phyloP scores from a whole-genome alignment of 306 rosid species.

The Lathyrus aphaca region DNA sequence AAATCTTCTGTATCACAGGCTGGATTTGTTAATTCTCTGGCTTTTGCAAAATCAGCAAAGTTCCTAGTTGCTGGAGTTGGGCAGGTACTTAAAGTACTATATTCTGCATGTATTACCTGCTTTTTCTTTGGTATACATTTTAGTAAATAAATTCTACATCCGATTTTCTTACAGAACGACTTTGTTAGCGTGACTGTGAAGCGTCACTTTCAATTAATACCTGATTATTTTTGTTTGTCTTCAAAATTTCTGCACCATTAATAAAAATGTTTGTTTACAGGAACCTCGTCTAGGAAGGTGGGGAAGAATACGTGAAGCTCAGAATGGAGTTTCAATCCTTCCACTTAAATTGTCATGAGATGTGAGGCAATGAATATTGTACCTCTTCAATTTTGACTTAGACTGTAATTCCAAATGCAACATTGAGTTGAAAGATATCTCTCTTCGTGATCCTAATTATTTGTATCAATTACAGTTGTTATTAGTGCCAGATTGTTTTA shows the following conservation, averaged over 20 bases:
- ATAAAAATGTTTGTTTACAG: conserved; percentile 45
- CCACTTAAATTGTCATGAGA: conserved; percentile 61
- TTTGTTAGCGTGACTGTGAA: not conserved
- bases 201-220: not conserved
- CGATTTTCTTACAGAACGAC: not conserved
- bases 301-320: conserved; percentile 64
- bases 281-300: conserved; percentile 96
- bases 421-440: conserved; percentile 37
- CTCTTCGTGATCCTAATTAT: conserved; percentile 17
- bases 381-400: conserved; percentile 71
- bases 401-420: conserved; percentile 43
- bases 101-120: not conserved
- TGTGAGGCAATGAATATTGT: conserved; percentile 36
- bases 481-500: not conserved
- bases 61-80: conserved; percentile 92
- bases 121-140: not conserved
- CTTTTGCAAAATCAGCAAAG: conserved; percentile 84
- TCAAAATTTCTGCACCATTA: not conserved
- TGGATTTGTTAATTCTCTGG: conserved; percentile 91
- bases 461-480: conserved; percentile 33
- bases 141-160: not conserved
- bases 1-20: conserved; percentile 54
- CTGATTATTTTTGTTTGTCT: not conserved
- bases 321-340: conserved; percentile 77
- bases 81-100: conserved; percentile 54